A percentile compares a stretch with the other conserved stretches of the same genome.
Evolutionary conservation across 2,329 filamentous ascomycete species (phyloP).

Genomic region (Exserohilum turcica): DNA sequence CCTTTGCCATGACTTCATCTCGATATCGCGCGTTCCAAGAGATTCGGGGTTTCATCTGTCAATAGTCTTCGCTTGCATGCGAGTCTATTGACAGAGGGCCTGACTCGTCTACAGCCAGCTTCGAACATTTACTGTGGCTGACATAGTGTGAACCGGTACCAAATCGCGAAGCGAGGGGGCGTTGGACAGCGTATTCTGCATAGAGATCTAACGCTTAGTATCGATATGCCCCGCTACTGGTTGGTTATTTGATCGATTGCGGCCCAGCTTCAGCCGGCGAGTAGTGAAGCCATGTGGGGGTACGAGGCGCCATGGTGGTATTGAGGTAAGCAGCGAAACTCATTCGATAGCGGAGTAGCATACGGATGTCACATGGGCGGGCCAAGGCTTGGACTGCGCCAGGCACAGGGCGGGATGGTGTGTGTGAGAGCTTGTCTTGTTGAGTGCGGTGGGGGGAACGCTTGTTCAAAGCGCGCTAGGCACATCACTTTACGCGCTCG

Average conservation of each 20-base stretch:
- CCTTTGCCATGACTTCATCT: background rate
- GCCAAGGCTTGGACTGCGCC: no score
- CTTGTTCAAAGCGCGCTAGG: constrained; percentile 11
- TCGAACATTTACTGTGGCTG: background rate
- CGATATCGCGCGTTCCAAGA: no score
- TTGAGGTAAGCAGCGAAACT: background rate
- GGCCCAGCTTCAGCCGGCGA: background rate
- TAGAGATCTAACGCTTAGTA: background rate
- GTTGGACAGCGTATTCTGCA: background rate
- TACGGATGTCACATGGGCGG: no score
- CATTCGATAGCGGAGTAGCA: background rate
- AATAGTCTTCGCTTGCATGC: background rate
- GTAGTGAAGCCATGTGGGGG: background rate
- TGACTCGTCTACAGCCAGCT: background rate
- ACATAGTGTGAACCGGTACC: background rate
- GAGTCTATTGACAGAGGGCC: background rate
- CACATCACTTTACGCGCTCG: constrained; percentile 16
- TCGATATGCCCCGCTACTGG: background rate
- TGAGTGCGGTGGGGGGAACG: constrained; percentile 4
- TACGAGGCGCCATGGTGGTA: background rate
- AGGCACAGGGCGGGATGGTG: background rate
- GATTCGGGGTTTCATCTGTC: no score
- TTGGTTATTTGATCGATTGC: background rate
- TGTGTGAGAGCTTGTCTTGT: background rate
- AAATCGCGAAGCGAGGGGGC: background rate